Base-by-base conservation (phyloP, 2,329 filamentous ascomycete genomes). In the Fusarium sp. region DNA sequence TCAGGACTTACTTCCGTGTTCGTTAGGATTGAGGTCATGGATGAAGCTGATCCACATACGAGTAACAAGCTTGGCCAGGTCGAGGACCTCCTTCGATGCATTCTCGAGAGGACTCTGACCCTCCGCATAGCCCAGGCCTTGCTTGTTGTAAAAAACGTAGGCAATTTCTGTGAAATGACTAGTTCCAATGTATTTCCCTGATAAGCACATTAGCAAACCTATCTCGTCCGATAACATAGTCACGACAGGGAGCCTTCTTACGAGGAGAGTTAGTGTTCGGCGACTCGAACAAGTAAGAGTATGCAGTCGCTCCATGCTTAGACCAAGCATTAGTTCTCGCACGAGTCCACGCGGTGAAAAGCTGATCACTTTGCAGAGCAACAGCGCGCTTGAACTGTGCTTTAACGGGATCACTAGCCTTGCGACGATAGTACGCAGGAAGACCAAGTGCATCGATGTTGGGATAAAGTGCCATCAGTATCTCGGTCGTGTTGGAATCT, bases 261-360 rank as follows among this genome's bases (percentile, higher is more conserved):
- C 68, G 31, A 39, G 17, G 15, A 8, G 55, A 57, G 15, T 48
- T 56, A 9, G 57, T 65, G 17, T 59, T 60, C 2, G 68, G 75
- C 0, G 83, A 81, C 60, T 86, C 79, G 56, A 85, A 86, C 24
- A 80, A 73, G 72, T 86, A 86, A 15, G 84, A 87, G 78, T 88
- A 90, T 9, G 86, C 86, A 15, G 84, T 77, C 4, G 86, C 74
- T 8, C 80, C 80, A 17, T 81, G 75, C 17, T 80, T 80, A 9
- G 85, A 79, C 85, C 86, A 89, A 5, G 81, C 80, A 72, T 87
- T 79, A 63, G 85, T 86, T 4, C 85, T 83, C 36, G 83, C 78
- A 4, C 89, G 84, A 3, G 88, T 82, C 52, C 84, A 84, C 3
- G 85, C 86, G 44, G 87, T 85, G 78, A 91, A 87, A 34, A 79